phyloP scores from a whole-genome alignment of 192 early-diverging fungal species.

The Backusella psychrophila region DNA sequence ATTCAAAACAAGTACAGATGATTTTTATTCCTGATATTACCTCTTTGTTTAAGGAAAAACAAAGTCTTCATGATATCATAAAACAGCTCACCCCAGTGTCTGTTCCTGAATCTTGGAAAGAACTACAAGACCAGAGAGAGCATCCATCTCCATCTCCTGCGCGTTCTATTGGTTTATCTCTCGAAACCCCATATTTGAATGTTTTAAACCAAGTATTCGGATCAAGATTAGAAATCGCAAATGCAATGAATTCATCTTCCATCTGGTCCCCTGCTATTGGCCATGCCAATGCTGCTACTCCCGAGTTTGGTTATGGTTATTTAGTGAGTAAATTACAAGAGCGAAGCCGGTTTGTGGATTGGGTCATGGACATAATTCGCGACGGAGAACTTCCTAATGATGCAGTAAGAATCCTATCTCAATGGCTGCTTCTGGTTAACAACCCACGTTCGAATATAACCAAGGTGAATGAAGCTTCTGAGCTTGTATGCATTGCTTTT shows the following conservation, averaged over 20 bases:
- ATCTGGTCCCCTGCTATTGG: conserved; percentile 63
- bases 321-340: conserved; percentile 62
- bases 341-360: conserved; percentile 62
- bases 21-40: not conserved
- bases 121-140: not conserved
- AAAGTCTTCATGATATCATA: not conserved
- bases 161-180: conserved; percentile 8
- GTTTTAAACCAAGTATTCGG: conserved; percentile 76
- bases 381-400: conserved; percentile 44
- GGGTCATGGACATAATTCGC: conserved; percentile 56
- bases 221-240: conserved; percentile 71
- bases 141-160: not conserved
- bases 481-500: not conserved
- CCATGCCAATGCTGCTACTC: conserved; percentile 48
- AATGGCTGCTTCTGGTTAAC: conserved; percentile 59
- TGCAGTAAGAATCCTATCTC: conserved; percentile 45
- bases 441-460: conserved; percentile 26
- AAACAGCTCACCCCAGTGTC: not conserved
- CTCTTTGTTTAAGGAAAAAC: not conserved
- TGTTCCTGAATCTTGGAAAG: not conserved
- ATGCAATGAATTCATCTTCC: conserved; percentile 63
- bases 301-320: conserved; percentile 85
- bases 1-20: not conserved
- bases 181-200: conserved; percentile 50
- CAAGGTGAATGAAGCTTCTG: conserved; percentile 17